Evolutionary conservation across 257 asterid genomes (phyloP).

Genomic region (Plantago elongata): DNA sequence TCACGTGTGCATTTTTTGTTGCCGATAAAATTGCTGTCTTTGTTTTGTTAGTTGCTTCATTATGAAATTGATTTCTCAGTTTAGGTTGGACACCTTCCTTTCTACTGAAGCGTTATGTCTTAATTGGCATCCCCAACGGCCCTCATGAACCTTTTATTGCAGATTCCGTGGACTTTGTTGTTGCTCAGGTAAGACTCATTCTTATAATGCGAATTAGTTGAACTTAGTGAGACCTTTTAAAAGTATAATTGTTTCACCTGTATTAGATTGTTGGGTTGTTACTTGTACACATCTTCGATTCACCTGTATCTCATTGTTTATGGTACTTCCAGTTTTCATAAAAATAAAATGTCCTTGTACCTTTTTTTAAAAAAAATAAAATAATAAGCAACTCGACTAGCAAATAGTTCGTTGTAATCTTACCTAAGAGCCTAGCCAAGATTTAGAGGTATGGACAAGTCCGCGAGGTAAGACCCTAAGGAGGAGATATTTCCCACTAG

Average conservation of each 20-base stretch:
- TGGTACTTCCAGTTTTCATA: no score
- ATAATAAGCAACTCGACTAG: no score
- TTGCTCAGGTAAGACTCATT: slow-evolving; percentile 70
- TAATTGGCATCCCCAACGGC: slow-evolving; percentile 84
- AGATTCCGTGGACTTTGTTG: slow-evolving; percentile 95
- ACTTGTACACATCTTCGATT: no score
- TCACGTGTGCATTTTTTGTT: slow-evolving; percentile 9
- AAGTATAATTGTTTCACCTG: not conserved
- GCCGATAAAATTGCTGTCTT: not conserved
- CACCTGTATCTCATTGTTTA: not conserved
- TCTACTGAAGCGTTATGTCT: slow-evolving; percentile 83
- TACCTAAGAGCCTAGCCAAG: no score
- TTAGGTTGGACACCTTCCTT: slow-evolving; percentile 95
- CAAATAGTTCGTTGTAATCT: no score
- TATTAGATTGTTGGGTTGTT: not conserved
- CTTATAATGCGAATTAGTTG: not conserved
- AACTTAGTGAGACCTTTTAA: no score
- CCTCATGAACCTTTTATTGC: slow-evolving; percentile 98
- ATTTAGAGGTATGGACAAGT: no score
- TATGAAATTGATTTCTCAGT: slow-evolving; percentile 40
- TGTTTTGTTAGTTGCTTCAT: slow-evolving; percentile 16
- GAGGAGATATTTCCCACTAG: no score
- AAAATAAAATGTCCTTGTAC: no score
- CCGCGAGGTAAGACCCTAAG: no score
- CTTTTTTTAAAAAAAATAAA: no score